Conservation (phyloP, 495 filamentous ascomycete genomes). For the Aspergillus asperescens region DNA sequence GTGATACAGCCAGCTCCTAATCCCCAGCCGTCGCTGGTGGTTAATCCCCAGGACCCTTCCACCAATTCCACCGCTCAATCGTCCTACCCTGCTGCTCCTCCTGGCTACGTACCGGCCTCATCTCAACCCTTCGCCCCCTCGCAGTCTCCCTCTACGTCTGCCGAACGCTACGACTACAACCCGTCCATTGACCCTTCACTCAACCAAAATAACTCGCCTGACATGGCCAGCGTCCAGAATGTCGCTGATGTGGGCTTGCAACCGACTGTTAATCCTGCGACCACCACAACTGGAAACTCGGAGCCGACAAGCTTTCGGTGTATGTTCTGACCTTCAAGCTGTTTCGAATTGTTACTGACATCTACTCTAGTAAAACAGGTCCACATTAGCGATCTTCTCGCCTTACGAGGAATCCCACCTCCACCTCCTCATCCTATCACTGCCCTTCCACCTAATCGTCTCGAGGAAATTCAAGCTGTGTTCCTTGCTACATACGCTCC, state of each 20-base stretch:
- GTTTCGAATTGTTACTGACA: constrained; percentile 2
- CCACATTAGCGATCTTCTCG: constrained; percentile 70
- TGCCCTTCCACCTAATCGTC: constrained; percentile 45
- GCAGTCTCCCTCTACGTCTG: constrained; percentile 44
- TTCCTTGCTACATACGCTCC: constrained; percentile 72
- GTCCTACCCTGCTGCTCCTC: constrained; percentile 47
- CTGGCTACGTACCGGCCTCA: constrained; percentile 54
- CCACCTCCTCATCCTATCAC: constrained; percentile 52
- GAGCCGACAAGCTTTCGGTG: constrained; percentile 37
- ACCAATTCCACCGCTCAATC: constrained; percentile 23
- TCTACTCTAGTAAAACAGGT: constrained; percentile 57
- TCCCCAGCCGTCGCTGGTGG: constrained; percentile 43
- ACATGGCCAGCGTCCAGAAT: constrained; percentile 36
- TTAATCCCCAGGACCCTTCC: constrained; percentile 43
- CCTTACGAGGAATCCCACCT: constrained; percentile 57
- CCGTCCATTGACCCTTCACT: constrained; percentile 73
- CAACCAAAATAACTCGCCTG: constrained; percentile 33
- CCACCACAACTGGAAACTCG: constrained; percentile 19
- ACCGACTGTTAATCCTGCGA: constrained; percentile 27
- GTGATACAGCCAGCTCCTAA: constrained; percentile 73
- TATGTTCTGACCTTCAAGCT: constrained; percentile 15
- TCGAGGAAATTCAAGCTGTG: constrained; percentile 67
- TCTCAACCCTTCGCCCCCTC: constrained; percentile 56
- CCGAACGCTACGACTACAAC: constrained; percentile 49
- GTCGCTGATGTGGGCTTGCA: constrained; percentile 26